These are phyloP conservation scores for Maudiozyma saulgeensis DNA, from an alignment of 805 yeast genomes.

Conservation along the genomic window DNA sequence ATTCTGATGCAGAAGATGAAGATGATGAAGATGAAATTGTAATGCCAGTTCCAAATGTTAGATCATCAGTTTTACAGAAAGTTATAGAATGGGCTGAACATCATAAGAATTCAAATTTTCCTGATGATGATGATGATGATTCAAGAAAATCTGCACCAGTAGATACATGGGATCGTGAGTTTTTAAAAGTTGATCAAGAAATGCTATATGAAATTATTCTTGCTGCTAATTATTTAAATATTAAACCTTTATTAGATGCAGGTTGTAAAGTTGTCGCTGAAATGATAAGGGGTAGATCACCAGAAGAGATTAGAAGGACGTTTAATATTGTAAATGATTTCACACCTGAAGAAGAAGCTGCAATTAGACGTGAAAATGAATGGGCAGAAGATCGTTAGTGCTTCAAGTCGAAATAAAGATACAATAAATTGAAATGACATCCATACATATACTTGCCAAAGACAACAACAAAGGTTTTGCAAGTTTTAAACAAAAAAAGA, in stretches of 20 bases:
- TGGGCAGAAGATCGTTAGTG: constrained; percentile 81
- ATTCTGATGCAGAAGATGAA: constrained; percentile 29
- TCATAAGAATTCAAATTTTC: constrained; percentile 71
- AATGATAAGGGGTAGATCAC: constrained; percentile 72
- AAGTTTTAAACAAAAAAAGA: too few species aligned
- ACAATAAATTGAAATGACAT: neutral
- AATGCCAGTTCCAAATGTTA: constrained; percentile 84
- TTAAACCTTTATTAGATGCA: constrained; percentile 63
- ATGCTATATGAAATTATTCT: constrained; percentile 73
- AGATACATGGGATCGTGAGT: constrained; percentile 92
- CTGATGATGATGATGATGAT: constrained; percentile 77
- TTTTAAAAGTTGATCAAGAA: constrained; percentile 86
- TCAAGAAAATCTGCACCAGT: constrained; percentile 83
- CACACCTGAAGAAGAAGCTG: constrained; percentile 81
- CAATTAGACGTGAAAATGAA: constrained; percentile 77
- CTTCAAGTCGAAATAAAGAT: neutral
- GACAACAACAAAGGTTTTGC: too few species aligned
- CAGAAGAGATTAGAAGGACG: constrained; percentile 71
- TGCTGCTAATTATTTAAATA: constrained; percentile 74
- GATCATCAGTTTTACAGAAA: constrained; percentile 77
- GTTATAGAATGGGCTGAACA: constrained; percentile 96
- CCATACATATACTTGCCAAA: neutral
- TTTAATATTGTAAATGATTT: constrained; percentile 76
- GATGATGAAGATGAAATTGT: constrained; percentile 54
- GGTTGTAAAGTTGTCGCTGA: constrained; percentile 79